Evolutionary conservation across 331 rosid genomes (phyloP), one percentile per base, ranked within the genome.

Genomic region (Quercus phellos): DNA sequence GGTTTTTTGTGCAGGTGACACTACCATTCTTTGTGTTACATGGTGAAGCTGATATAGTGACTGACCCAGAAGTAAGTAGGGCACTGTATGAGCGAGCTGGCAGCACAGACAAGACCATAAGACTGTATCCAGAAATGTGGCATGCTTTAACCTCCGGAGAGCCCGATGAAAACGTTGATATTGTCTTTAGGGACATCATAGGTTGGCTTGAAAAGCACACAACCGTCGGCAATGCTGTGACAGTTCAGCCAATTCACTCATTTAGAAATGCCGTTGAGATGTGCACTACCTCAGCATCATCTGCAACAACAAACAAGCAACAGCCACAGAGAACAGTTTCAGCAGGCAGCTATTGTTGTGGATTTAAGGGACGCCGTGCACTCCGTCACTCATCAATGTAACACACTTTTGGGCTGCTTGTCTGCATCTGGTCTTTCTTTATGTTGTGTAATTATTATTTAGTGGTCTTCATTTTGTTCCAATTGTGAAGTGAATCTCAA

Each of bases 1-100:
- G 51, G 3, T 27, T 13, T 46, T 66, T 11, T 78, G 76, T 63
- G 73, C 86, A 93, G 98, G 87, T 93, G 75, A 87, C 71, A 1
- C 74, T 93, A 10, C 97, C 98, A 0, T 93, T 93, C 90, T 90
- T 88, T 76, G 98, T 93, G 5, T 63, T 93, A 82, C 98, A 93
- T 54, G 98, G 98, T 59, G 98, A 90, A 73, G 92, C 94, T 26
- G 98, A 93, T 51, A 90, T 55, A 55, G 94, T 93, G 58, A 91
- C 97, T 6, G 96, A 93, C 73, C 97, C 96, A 73, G 97, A 93
- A 87, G 88, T 93, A 50, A 93, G 98, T 86, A 91, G 85, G 74
- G 93, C 89, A 68, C 32, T 93, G 27, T 87, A 91, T 74, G 87
- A 87, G 53, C 72, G 85, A 77, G 92, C 98, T 0, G 83, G 95